Percentiles rank a stretch among this genome's conserved stretches.
Evolutionary conservation across 1,284 basidiomycete species (phyloP).

Genomic region (Omphalotus olearius): DNA sequence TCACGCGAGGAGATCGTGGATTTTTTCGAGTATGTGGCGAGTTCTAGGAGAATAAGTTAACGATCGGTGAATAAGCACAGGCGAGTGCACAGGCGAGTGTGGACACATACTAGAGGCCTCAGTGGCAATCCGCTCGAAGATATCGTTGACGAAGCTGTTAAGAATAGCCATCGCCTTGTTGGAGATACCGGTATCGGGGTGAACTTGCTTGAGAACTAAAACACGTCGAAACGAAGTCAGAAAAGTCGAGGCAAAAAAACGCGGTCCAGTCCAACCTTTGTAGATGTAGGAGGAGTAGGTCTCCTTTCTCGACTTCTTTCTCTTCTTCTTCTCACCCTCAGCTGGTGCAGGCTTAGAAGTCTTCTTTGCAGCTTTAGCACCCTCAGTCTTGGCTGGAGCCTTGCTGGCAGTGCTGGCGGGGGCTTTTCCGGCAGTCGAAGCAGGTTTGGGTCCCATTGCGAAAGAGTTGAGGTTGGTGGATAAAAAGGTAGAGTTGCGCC

Average conservation of each 20-base stretch:
- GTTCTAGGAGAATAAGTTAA: slow-evolving; percentile 42
- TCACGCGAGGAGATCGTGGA: slow-evolving; percentile 93
- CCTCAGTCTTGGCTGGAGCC: slow-evolving; percentile 73
- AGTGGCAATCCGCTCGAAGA: slow-evolving; percentile 90
- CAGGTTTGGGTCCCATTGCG: slow-evolving; percentile 75
- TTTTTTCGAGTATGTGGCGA: slow-evolving; percentile 91
- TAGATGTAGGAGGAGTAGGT: slow-evolving; percentile 95
- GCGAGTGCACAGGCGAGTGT: not conserved
- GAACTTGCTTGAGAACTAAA: slow-evolving; percentile 84
- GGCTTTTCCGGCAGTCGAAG: slow-evolving; percentile 79
- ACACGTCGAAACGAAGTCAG: slow-evolving; percentile 5
- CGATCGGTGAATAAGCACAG: no score
- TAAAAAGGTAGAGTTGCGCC: slow-evolving; percentile 14
- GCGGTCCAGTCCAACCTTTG: slow-evolving; percentile 57
- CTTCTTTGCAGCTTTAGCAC: slow-evolving; percentile 81
- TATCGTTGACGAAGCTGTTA: slow-evolving; percentile 91
- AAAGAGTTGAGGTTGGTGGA: slow-evolving; percentile 15
- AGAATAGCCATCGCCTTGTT: slow-evolving; percentile 97
- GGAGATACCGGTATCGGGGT: slow-evolving; percentile 95
- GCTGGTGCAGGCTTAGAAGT: slow-evolving; percentile 30
- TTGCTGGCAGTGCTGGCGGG: slow-evolving; percentile 77
- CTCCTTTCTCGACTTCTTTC: slow-evolving; percentile 86
- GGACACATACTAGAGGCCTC: slow-evolving; percentile 75
- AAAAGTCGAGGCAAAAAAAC: slow-evolving; percentile 13
- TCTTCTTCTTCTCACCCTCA: slow-evolving; percentile 68